These are phyloP conservation scores for Malus sieversii DNA, from an alignment of 306 rosid species.

Conservation along the genomic window DNA sequence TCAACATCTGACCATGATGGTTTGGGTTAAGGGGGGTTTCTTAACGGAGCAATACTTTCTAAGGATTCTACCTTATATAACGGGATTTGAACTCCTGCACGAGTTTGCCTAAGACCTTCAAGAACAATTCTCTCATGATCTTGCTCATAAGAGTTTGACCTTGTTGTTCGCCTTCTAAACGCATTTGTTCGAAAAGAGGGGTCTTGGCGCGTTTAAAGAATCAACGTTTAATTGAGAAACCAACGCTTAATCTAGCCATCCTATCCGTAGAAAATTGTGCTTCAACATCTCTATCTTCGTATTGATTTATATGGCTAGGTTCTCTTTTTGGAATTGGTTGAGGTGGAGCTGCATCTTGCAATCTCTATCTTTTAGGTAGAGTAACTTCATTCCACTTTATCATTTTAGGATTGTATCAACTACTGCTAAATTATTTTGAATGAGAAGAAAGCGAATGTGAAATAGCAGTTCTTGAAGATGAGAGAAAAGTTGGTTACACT, in stretches of 20 bases:
- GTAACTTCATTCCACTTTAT: background rate
- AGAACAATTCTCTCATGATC: background rate
- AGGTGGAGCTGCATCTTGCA: background rate
- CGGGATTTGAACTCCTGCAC: too few relatives aligned
- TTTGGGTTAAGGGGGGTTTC: too few relatives aligned
- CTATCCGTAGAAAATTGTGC: background rate
- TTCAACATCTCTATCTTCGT: background rate
- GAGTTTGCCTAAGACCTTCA: too few relatives aligned
- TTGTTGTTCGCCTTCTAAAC: background rate
- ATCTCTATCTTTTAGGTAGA: background rate
- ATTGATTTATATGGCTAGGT: background rate
- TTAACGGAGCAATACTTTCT: too few relatives aligned
- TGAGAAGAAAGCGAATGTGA: background rate
- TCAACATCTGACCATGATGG: too few relatives aligned
- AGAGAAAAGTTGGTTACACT: background rate
- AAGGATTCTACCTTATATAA: too few relatives aligned
- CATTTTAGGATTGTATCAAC: background rate
- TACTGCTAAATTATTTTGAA: background rate
- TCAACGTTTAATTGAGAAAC: background rate
- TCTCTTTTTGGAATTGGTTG: background rate
- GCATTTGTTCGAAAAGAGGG: background rate
- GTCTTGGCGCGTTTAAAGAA: background rate
- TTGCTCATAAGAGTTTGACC: background rate
- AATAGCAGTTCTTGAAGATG: too few relatives aligned
- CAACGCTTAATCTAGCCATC: background rate